Percentiles rank a stretch among this genome's conserved stretches.
These are phyloP conservation scores for Rhynchospora tenuis DNA, from an alignment of 176 grass and related monocot genomes.

Conservation along the genomic window DNA sequence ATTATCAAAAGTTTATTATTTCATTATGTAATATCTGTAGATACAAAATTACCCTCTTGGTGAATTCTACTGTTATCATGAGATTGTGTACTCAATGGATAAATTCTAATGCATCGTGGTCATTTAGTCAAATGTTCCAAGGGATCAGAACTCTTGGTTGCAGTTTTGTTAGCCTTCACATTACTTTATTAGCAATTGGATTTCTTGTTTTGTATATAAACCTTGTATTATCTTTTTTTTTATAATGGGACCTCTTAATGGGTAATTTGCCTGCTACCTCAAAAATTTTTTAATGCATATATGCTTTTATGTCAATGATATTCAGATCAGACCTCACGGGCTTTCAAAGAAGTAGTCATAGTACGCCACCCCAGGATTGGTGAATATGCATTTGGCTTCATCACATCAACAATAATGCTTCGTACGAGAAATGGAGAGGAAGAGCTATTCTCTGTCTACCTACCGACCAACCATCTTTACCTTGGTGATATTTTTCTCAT, in stretches of 20 bases:
- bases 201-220: neutral
- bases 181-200: neutral
- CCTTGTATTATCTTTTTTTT: neutral
- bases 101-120: neutral
- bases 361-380: slow-evolving; percentile 60
- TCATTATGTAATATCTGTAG: neutral
- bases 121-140: no score
- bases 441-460: slow-evolving; percentile 60
- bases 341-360: slow-evolving; percentile 84
- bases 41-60: neutral
- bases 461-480: slow-evolving; percentile 77
- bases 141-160: no score
- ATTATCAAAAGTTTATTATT: neutral
- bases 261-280: no score
- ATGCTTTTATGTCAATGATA: neutral
- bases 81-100: neutral
- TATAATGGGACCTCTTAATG: no score
- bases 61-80: neutral
- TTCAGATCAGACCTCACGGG: slow-evolving; percentile 57
- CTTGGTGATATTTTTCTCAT: slow-evolving; percentile 67
- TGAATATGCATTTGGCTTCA: slow-evolving; percentile 72
- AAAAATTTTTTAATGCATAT: neutral
- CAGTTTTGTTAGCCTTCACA: no score
- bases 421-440: slow-evolving; percentile 31
- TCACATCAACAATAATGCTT: slow-evolving; percentile 60